phyloP scores from a whole-genome alignment of 2,329 filamentous ascomycete genomes.

The Ilyonectria mors-panacis region DNA sequence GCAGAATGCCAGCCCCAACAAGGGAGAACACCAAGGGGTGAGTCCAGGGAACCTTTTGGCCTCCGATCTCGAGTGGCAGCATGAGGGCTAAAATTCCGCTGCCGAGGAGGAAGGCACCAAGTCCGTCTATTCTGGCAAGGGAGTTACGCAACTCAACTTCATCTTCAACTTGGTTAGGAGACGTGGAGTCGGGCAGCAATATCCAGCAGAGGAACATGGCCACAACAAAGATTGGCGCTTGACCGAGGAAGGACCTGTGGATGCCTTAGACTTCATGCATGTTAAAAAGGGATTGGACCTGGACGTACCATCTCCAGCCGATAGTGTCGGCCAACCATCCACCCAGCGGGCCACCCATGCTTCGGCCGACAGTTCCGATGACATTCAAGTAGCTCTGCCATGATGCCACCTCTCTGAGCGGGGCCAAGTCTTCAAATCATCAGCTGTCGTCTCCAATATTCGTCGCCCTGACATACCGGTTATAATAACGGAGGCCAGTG shows the following conservation, averaged over 20 bases:
- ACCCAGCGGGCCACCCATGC: slow-evolving; percentile 68
- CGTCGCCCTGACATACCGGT: slow-evolving; percentile 55
- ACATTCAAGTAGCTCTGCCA: slow-evolving; percentile 70
- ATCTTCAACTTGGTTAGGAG: slow-evolving; percentile 24
- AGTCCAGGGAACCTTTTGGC: slow-evolving; percentile 66
- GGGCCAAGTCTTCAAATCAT: slow-evolving; percentile 60
- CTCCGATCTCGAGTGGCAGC: slow-evolving; percentile 66
- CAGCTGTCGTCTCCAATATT: background rate
- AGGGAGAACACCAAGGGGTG: slow-evolving; percentile 61
- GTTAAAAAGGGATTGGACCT: background rate
- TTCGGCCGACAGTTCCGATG: slow-evolving; percentile 65
- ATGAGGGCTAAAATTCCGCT: slow-evolving; percentile 68
- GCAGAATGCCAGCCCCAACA: slow-evolving; percentile 52
- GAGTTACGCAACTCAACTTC: slow-evolving; percentile 15
- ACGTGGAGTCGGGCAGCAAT: slow-evolving; percentile 59
- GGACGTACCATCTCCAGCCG: slow-evolving; percentile 70
- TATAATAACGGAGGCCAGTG: slow-evolving; percentile 66
- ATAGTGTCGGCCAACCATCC: slow-evolving; percentile 73
- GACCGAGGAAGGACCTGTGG: slow-evolving; percentile 68
- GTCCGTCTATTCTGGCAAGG: slow-evolving; percentile 63
- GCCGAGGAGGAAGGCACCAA: slow-evolving; percentile 68
- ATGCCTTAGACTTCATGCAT: background rate
- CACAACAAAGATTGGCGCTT: slow-evolving; percentile 69
- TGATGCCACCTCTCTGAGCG: slow-evolving; percentile 65
- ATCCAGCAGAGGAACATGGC: slow-evolving; percentile 67